Evolutionary conservation across 495 filamentous ascomycete species (phyloP).

Genomic region (Penicillium pulvis): DNA sequence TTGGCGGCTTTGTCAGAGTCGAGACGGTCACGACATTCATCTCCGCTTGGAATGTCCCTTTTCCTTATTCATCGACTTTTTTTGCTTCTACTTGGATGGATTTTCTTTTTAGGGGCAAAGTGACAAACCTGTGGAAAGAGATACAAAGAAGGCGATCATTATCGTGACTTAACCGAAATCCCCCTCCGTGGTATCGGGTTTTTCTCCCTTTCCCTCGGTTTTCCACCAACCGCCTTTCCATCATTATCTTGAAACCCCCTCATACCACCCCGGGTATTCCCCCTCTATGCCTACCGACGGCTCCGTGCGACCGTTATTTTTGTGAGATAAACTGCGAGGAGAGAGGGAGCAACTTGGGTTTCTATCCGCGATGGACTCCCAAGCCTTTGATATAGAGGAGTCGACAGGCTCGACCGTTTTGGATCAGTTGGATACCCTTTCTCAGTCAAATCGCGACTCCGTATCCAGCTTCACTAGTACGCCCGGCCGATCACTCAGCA

Average conservation of each 20-base stretch:
- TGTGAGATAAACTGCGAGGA: slow-evolving; percentile 1
- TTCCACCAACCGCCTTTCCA: slow-evolving; percentile 16
- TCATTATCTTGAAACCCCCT: slow-evolving; percentile 3
- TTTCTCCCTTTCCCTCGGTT: slow-evolving; percentile 26
- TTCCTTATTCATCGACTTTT: slow-evolving; percentile 5
- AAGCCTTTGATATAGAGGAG: slow-evolving; percentile 33
- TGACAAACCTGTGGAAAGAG: background rate
- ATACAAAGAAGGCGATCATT: slow-evolving; percentile 7
- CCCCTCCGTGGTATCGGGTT: background rate
- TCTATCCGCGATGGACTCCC: slow-evolving; percentile 32
- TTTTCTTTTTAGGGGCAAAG: background rate
- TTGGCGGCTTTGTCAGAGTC: slow-evolving; percentile 35
- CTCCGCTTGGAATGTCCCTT: slow-evolving; percentile 30
- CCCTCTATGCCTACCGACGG: slow-evolving; percentile 3
- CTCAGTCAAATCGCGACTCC: slow-evolving; percentile 35
- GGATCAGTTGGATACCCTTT: slow-evolving; percentile 37
- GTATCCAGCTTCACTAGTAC: slow-evolving; percentile 37
- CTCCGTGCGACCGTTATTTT: background rate
- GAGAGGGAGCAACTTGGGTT: background rate
- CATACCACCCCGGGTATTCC: background rate
- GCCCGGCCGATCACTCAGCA: slow-evolving; percentile 53
- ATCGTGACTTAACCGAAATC: background rate
- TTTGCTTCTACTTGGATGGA: background rate
- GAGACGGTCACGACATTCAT: slow-evolving; percentile 27
- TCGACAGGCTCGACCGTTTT: slow-evolving; percentile 36